Evolutionary conservation across 192 early-diverging fungal genomes (phyloP).

Genomic region (Backusella macrospora): DNA sequence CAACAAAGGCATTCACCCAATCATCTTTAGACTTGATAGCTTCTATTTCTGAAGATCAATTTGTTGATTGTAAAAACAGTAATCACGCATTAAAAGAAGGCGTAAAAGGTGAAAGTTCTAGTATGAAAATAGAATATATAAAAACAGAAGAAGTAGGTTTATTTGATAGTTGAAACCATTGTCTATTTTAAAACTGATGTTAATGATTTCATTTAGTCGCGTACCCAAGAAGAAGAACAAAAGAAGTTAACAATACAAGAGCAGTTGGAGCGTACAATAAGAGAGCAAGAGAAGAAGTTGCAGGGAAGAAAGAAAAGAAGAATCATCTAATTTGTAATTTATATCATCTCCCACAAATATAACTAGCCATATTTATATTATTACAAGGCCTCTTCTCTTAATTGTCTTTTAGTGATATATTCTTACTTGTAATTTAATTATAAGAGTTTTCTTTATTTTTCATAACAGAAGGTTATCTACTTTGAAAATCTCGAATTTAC

Average conservation of each 20-base stretch:
- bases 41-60: slow-evolving; percentile 2
- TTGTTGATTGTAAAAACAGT: background rate
- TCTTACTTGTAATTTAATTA: too few relatives aligned
- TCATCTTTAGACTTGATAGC: background rate
- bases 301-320: slow-evolving; percentile 1
- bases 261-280: background rate
- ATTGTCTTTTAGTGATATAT: too few relatives aligned
- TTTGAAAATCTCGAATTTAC: too few relatives aligned
- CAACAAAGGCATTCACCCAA: background rate
- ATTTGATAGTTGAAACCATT: too few relatives aligned
- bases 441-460: too few relatives aligned
- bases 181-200: too few relatives aligned
- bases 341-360: too few relatives aligned
- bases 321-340: background rate
- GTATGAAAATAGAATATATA: background rate
- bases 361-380: too few relatives aligned
- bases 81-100: background rate
- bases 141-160: background rate
- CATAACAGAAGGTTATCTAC: too few relatives aligned
- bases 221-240: background rate
- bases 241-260: background rate
- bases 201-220: too few relatives aligned
- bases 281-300: background rate
- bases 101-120: background rate
- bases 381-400: too few relatives aligned